Percentiles rank a stretch among this genome's conserved stretches.
These are phyloP conservation scores for Cryptosporidium canis DNA, from an alignment of 169 alveolate genomes.

Conservation along the genomic window DNA sequence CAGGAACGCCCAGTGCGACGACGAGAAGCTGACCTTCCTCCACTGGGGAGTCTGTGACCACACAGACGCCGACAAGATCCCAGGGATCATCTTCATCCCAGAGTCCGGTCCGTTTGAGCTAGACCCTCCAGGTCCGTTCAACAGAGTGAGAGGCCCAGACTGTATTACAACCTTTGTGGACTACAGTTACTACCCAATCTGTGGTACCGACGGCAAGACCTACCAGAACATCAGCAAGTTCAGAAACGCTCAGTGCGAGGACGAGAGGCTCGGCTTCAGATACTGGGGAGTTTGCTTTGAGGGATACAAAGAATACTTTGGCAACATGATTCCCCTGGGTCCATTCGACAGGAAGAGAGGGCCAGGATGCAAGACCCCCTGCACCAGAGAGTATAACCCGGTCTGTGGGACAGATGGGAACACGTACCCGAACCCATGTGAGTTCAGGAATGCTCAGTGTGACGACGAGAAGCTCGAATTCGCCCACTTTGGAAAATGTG, in stretches of 20 bases:
- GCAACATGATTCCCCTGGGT: slow-evolving; percentile 2
- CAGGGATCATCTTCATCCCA: slow-evolving; percentile 1
- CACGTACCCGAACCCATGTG: slow-evolving; percentile 28
- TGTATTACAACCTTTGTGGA: not conserved
- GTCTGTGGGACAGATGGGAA: not conserved
- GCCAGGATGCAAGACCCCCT: slow-evolving; percentile 34
- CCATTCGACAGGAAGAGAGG: slow-evolving; percentile 22
- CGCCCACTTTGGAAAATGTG: not conserved
- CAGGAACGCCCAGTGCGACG: slow-evolving; percentile 58
- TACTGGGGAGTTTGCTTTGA: slow-evolving; percentile 40
- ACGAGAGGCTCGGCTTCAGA: slow-evolving; percentile 2
- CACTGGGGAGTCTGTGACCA: slow-evolving; percentile 48
- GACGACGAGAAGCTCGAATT: not conserved
- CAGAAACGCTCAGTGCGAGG: slow-evolving; percentile 68
- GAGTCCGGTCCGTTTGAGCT: slow-evolving; percentile 17
- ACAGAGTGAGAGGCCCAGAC: slow-evolving; percentile 66
- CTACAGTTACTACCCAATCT: slow-evolving; percentile 25
- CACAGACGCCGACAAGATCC: not conserved
- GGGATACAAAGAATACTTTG: not conserved
- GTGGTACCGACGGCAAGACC: slow-evolving; percentile 66
- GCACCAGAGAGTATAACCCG: slow-evolving; percentile 29
- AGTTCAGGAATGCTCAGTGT: slow-evolving; percentile 32
- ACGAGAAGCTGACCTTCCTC: slow-evolving; percentile 2
- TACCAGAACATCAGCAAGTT: not conserved
- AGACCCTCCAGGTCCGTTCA: slow-evolving; percentile 39